Conservation (phyloP, 768 basidiomycete genomes). For the Calvatia gigantea region DNA sequence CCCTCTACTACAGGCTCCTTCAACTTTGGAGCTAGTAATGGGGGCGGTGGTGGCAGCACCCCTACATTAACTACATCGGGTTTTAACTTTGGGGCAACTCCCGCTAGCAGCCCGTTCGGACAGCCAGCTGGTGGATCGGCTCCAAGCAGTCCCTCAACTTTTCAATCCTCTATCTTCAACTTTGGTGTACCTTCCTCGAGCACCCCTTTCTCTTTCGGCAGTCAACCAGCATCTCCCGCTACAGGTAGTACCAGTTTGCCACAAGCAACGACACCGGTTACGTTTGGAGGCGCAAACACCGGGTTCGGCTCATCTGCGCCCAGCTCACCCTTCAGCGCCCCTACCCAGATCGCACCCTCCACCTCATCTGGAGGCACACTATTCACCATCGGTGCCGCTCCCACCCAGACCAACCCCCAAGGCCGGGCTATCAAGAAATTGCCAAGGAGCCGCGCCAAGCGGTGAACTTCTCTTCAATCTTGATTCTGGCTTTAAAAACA, state of each 20-base stretch:
- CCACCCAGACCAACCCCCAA: constrained; percentile 28
- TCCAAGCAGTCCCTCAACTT: constrained; percentile 58
- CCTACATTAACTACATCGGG: constrained; percentile 36
- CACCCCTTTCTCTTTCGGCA: constrained; percentile 48
- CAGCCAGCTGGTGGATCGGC: constrained; percentile 40
- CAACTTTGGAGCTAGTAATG: too few relatives aligned
- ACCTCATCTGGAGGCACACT: constrained; percentile 37
- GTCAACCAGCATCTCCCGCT: constrained; percentile 60
- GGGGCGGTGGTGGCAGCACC: constrained; percentile 28
- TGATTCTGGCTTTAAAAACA: background rate
- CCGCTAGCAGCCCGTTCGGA: constrained; percentile 37
- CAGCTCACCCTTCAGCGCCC: constrained; percentile 43
- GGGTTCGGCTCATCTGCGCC: constrained; percentile 37
- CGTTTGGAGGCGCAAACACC: constrained; percentile 34
- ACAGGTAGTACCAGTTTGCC: constrained; percentile 35
- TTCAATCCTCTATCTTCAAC: constrained; percentile 43
- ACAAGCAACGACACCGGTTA: constrained; percentile 30
- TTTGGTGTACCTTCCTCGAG: constrained; percentile 39
- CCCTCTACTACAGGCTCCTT: constrained; percentile 43
- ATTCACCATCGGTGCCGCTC: constrained; percentile 62
- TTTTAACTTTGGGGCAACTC: constrained; percentile 37
- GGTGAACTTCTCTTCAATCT: constrained; percentile 19
- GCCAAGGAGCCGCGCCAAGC: constrained; percentile 42
- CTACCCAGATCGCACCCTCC: constrained; percentile 30
- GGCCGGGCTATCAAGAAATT: constrained; percentile 51